Evolutionary conservation across 257 asterid species (phyloP).

Genomic region (Przewalskia tangutica): DNA sequence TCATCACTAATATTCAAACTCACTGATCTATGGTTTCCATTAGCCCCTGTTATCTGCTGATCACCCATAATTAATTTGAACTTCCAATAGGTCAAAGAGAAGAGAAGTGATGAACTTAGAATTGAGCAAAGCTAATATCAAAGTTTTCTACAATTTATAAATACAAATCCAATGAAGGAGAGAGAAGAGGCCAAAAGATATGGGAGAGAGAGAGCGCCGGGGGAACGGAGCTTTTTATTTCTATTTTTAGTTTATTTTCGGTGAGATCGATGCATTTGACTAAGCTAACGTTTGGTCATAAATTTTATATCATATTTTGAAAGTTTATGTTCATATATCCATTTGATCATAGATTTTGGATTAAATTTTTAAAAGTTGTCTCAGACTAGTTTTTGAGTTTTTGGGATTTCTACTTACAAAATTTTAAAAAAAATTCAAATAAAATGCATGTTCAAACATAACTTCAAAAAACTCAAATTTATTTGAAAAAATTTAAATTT

Average conservation of each 20-base stretch:
- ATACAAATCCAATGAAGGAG: background rate
- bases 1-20: constrained; percentile 4
- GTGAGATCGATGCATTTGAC: constrained; percentile 30
- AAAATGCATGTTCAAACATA: too few species aligned
- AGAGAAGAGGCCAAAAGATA: background rate
- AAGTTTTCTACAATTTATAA: background rate
- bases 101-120: background rate
- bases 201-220: background rate
- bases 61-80: constrained; percentile 5
- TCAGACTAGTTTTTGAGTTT: too few species aligned
- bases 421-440: too few species aligned
- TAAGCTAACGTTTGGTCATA: too few species aligned
- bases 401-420: too few species aligned
- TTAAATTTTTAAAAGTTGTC: too few species aligned
- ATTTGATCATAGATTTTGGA: too few species aligned
- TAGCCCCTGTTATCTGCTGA: background rate
- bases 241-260: constrained; percentile 2
- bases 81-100: background rate
- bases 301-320: too few species aligned
- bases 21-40: constrained; percentile 1
- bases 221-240: background rate
- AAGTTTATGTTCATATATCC: too few species aligned
- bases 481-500: too few species aligned
- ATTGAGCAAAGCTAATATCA: background rate
- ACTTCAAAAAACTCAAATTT: too few species aligned